A percentile compares a stretch with the other conserved stretches of the same genome.
Conservation (phyloP, 1,139 yeast species). For the Geotrichum candidum region DNA sequence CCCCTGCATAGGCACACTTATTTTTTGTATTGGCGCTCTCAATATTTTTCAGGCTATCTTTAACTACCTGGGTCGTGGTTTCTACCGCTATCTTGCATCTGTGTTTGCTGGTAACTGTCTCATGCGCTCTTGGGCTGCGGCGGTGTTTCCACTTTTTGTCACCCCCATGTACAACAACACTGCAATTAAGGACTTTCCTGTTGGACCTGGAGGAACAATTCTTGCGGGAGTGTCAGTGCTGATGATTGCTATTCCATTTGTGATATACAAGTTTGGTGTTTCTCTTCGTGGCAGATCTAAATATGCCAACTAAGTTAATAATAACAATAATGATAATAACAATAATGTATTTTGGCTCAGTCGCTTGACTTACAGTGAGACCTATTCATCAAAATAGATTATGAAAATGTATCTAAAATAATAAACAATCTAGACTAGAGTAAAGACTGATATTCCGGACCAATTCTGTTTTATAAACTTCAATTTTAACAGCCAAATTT, state of each 20-base stretch:
- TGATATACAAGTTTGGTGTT: conserved; percentile 54
- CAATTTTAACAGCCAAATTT: too few species aligned
- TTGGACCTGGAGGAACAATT: conserved; percentile 51
- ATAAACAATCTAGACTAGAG: too few species aligned
- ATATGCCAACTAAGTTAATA: too few species aligned
- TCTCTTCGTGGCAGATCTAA: too few species aligned
- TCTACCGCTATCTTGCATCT: conserved; percentile 63
- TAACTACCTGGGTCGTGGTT: conserved; percentile 63
- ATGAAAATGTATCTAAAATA: too few species aligned
- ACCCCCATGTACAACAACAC: conserved; percentile 40
- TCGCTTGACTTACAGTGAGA: too few species aligned
- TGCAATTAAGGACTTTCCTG: conserved; percentile 38
- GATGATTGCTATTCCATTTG: conserved; percentile 46
- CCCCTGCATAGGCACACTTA: too few species aligned
- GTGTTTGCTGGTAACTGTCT: conserved; percentile 52
- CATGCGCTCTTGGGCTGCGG: conserved; percentile 47
- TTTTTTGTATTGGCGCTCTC: conserved; percentile 70
- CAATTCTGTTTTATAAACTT: too few species aligned
- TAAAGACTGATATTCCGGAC: too few species aligned
- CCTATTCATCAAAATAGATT: too few species aligned
- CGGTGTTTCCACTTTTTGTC: conserved; percentile 54
- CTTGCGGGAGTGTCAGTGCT: conserved; percentile 42
- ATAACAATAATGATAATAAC: too few species aligned
- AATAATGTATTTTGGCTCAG: too few species aligned
- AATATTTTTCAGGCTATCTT: conserved; percentile 68